Evolutionary conservation across 2,329 filamentous ascomycete species (phyloP), one percentile per base, ranked within the genome.

Genomic region (Neoarthrinium moseri): DNA sequence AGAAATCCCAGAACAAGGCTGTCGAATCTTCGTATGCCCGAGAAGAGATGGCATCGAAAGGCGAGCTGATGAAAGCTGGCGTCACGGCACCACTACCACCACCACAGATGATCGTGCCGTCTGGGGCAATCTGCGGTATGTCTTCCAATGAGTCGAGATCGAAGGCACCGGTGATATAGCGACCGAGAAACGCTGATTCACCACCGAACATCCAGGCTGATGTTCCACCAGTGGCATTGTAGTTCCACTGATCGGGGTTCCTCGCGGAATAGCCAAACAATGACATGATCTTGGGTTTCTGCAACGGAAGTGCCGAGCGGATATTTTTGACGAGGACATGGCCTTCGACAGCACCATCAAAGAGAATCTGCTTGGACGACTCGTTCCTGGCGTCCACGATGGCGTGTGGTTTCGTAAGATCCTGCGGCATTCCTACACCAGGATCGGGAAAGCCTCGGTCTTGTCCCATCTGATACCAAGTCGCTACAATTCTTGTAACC

Each of bases 241-340:
- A 72, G 18, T 64, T 63, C 62, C 61, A 64, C 34, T 65, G 59
- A 42, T 74, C 70, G 0, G 74, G 70, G 7, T 64, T 68, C 38
- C 67, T 70, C 32, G 73, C 77, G 10, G 83, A 83, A 57, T 85
- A 86, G 21, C 82, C 78, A 54, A 79, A 83, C n/a, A 86, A 53
- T 1, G 81, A 80, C 34, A 87, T 52, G 50, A 77, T 55, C 49
- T 69, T 65, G 3, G 74, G 74, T 10, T 70, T 61, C 7, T 69
- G 69, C 0, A 86, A 61, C 0, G 82, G 82, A 1, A 86, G 69
- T 0, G 77, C 66, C 12, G 67, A 69, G 33, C 78, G 76, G 30
- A 58, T 64, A 57, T 86, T 86, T 60, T 86, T 86, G 23, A 86
- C 71, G 1, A 86, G 70, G 1, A 86, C 82, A 44, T 84, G 80